phyloP scores from a whole-genome alignment of 2,329 filamentous ascomycete genomes.

The Raffaelea arxii region DNA sequence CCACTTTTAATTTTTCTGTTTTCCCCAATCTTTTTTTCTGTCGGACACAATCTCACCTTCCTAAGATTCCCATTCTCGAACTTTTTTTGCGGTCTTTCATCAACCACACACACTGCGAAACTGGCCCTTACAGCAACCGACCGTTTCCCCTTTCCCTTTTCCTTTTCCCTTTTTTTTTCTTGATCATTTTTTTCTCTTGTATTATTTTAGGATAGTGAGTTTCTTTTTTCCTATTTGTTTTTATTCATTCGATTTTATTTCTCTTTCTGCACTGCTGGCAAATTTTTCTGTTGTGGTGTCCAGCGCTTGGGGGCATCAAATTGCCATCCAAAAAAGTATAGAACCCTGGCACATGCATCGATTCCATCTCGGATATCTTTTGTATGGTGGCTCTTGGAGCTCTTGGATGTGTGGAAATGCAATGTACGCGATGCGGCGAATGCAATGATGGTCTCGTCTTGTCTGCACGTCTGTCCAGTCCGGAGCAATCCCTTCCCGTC shows the following conservation, averaged over 20 bases:
- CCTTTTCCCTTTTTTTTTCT: neutral
- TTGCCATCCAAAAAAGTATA: conserved; percentile 5
- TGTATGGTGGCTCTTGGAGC: neutral
- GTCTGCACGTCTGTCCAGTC: neutral
- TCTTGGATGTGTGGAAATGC: neutral
- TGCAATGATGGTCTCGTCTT: conserved; percentile 1
- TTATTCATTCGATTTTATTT: neutral
- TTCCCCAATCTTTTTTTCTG: neutral
- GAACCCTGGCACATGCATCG: conserved; percentile 11
- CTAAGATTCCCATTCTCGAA: conserved; percentile 9
- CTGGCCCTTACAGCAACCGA: neutral
- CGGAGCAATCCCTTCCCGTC: conserved; percentile 11
- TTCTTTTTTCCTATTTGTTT: neutral
- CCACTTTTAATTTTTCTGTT: neutral
- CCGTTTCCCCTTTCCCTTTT: neutral
- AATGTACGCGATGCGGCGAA: neutral
- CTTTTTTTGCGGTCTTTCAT: conserved; percentile 1
- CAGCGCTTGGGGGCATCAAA: neutral
- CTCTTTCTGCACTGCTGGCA: neutral
- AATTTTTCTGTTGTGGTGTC: neutral
- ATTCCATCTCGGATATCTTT: conserved; percentile 1
- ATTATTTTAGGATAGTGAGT: neutral
- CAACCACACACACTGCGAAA: conserved; percentile 2
- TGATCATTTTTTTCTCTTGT: too few relatives aligned
- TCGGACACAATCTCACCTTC: conserved; percentile 9